Evolutionary conservation across 2,329 filamentous ascomycete species (phyloP), one percentile per base, ranked within the genome.

Genomic region (Exophiala oligosperma): DNA sequence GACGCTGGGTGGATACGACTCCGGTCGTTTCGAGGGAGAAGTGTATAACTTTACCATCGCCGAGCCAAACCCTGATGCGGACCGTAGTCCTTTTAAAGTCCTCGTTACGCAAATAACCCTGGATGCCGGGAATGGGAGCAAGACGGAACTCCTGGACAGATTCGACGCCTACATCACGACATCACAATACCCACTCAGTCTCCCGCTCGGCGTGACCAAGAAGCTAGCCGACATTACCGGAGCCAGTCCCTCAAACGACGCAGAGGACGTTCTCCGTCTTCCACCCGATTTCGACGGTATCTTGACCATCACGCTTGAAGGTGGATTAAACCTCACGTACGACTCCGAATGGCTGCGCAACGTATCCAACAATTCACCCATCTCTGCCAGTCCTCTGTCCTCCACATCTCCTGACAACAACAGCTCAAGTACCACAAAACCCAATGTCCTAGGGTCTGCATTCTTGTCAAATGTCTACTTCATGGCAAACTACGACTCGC

Each of bases 381-480:
- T 69, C 32, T 64, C 64, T 11, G 52, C 66, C 4, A 44, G 53
- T 12, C 24, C 59, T 24, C 46, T 59, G 11, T 46, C 54, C 28
- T 69, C 74, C 51, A 62, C 67, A 17, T 69, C 69, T 17, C 17
- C 17, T 17, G 17, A 17, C 40, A 61, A 67, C 23, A 65, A 71
- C 26, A 65, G 66, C 4, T 55, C 61, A 0, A 71, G 72, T 6
- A 38, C 26, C 8, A 38, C 26, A 11, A 43, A 46, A 21, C 21
- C 55, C 12, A 52, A 49, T 17, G 73, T 72, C 49, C 71, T 78
- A 52, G 72, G 72, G 23, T 63, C 71, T 41, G 73, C 76, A 4
- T 78, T 74, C 62, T 72, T 78, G 37, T 69, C 67, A 12, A 73
- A 77, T 57, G 68, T 77, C 55, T 78, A 78, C 63, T 70, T 78